A percentile compares a stretch with the other conserved stretches of the same genome.
Evolutionary conservation across 257 asterid species (phyloP).

Genomic region (Gardenia jasminoides): DNA sequence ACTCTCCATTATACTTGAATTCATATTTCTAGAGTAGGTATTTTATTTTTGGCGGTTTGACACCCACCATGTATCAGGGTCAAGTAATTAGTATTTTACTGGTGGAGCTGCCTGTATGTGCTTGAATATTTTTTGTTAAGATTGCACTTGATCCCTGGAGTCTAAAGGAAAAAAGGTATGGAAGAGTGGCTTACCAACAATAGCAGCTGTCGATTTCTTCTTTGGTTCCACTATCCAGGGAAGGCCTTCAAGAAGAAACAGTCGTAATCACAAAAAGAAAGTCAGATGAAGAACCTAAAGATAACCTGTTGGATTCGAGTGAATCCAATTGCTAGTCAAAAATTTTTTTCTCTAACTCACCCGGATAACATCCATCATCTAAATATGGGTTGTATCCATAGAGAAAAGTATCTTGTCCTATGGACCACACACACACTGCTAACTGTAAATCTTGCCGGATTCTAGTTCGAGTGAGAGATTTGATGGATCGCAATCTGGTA

Average conservation of each 20-base stretch:
- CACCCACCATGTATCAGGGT: too few relatives aligned
- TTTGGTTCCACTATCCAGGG: background rate
- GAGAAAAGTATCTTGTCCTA: background rate
- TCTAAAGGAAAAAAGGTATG: background rate
- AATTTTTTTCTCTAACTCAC: background rate
- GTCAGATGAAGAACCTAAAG: background rate
- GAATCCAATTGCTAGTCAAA: background rate
- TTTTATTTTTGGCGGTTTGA: too few relatives aligned
- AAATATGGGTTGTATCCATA: background rate
- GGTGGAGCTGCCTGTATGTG: too few relatives aligned
- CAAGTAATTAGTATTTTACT: too few relatives aligned
- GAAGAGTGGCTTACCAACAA: constrained; percentile 6
- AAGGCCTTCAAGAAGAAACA: background rate
- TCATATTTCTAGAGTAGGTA: too few relatives aligned
- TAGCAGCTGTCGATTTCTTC: background rate
- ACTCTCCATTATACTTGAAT: too few relatives aligned
- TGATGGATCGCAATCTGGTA: background rate
- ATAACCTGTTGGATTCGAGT: background rate
- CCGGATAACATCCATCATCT: background rate
- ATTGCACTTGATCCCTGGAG: too few relatives aligned
- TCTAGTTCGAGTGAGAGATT: background rate
- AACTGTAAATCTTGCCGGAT: background rate
- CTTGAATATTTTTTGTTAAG: too few relatives aligned
- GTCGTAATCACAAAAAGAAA: background rate
- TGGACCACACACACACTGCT: background rate